Percentiles rank a stretch among this genome's conserved stretches.
phyloP scores from a whole-genome alignment of 208 protist species.

The Wallacemonas sp. region DNA sequence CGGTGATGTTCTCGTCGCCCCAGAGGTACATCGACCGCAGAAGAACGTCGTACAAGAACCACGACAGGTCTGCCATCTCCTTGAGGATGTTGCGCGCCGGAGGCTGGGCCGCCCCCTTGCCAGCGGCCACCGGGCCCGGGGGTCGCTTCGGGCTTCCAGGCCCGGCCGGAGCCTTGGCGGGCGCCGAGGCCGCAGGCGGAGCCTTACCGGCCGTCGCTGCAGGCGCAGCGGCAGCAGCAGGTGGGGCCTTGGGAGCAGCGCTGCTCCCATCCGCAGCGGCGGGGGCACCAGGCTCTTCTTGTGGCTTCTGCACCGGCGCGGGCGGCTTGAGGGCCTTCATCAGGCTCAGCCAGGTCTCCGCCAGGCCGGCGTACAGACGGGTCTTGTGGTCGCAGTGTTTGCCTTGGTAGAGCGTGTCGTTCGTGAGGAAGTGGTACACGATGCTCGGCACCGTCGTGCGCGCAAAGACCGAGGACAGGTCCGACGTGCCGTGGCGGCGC shows the following conservation, averaged over 20 bases:
- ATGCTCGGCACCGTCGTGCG: slow-evolving; percentile 64
- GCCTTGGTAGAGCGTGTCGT: slow-evolving; percentile 78
- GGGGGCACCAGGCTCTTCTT: neutral
- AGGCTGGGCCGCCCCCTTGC: slow-evolving; percentile 22
- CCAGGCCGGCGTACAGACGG: slow-evolving; percentile 78
- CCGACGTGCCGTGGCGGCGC: slow-evolving; percentile 47
- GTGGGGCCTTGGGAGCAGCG: slow-evolving; percentile 8
- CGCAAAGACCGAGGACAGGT: slow-evolving; percentile 35
- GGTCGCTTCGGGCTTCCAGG: neutral
- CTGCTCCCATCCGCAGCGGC: no score
- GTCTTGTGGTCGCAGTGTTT: slow-evolving; percentile 26
- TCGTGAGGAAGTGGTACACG: slow-evolving; percentile 82
- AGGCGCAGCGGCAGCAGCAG: neutral
- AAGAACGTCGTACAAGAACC: slow-evolving; percentile 88
- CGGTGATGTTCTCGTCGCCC: slow-evolving; percentile 56
- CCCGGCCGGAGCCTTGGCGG: neutral
- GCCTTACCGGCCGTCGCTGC: neutral
- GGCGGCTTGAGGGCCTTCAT: slow-evolving; percentile 25
- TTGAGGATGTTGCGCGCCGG: slow-evolving; percentile 48
- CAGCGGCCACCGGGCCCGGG: neutral
- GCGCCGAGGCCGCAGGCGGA: neutral
- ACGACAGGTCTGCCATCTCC: slow-evolving; percentile 77
- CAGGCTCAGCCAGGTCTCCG: slow-evolving; percentile 69
- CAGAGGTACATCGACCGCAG: slow-evolving; percentile 83
- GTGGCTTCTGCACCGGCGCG: neutral